Percentiles rank a stretch among this genome's conserved stretches.
These are phyloP conservation scores for Acanthamoeba castellanii DNA, from an alignment of 208 protist genomes.

Conservation along the genomic window DNA sequence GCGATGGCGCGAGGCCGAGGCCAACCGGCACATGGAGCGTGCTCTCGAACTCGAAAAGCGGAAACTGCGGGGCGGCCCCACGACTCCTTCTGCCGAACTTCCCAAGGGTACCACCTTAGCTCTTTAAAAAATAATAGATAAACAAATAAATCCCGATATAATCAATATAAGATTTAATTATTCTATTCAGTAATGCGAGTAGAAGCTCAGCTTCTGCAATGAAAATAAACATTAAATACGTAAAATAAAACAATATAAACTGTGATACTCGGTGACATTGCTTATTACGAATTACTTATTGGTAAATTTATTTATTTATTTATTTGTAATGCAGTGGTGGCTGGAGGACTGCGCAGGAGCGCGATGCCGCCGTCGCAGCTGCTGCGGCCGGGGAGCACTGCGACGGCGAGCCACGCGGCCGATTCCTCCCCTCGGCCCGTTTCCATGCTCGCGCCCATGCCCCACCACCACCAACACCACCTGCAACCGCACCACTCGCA, in stretches of 20 bases:
- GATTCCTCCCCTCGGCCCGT: no score
- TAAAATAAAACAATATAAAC: no score
- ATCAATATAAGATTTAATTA: not conserved
- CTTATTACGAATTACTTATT: not conserved
- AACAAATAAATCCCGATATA: not conserved
- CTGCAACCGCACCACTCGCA: no score
- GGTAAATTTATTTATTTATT: not conserved
- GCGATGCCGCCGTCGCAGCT: no score
- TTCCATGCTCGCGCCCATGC: no score
- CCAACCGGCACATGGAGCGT: not conserved
- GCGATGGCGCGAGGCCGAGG: slow-evolving; percentile 36
- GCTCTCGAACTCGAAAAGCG: slow-evolving; percentile 11
- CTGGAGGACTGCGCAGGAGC: no score
- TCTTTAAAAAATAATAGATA: not conserved
- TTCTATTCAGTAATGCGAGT: no score
- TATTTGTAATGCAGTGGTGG: not conserved
- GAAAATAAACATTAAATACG: no score
- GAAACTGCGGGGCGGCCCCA: not conserved
- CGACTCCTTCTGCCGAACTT: not conserved
- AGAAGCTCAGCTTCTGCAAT: no score
- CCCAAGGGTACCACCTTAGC: not conserved
- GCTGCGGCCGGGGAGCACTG: no score
- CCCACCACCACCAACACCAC: no score
- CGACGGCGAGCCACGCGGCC: no score
- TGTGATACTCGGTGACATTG: not conserved